These are phyloP conservation scores for Seiridium unicorne DNA, from an alignment of 2,329 filamentous ascomycete species.

Conservation along the genomic window DNA sequence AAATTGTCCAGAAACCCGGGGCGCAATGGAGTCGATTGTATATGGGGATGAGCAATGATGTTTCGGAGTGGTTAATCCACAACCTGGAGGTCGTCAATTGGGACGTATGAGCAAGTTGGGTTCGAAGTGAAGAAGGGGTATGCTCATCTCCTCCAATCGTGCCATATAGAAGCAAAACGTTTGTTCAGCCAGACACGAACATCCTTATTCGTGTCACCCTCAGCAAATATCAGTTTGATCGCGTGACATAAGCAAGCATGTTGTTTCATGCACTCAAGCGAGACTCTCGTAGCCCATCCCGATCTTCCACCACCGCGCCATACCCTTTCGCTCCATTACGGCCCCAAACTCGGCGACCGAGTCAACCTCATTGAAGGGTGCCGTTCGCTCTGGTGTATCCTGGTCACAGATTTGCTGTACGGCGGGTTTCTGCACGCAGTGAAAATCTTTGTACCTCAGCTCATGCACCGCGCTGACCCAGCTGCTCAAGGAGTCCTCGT, in stretches of 20 bases:
- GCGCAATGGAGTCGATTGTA: no score
- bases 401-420: conserved; percentile 8
- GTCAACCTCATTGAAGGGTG: conserved; percentile 52
- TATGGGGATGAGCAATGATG: no score
- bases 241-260: not conserved
- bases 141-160: no score
- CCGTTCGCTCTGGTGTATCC: not conserved
- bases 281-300: conserved; percentile 58
- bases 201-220: no score
- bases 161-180: no score
- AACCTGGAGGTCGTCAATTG: no score
- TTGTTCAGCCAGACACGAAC: no score
- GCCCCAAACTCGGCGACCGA: conserved; percentile 64
- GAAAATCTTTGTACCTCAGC: conserved; percentile 71
- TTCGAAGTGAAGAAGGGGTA: no score
- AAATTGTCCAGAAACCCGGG: no score
- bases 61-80: no score
- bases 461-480: conserved; percentile 67
- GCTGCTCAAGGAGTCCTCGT: conserved; percentile 50
- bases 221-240: no score
- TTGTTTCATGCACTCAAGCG: not conserved
- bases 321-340: conserved; percentile 57
- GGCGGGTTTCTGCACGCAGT: conserved; percentile 56
- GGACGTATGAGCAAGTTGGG: no score
- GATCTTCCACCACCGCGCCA: conserved; percentile 65